phyloP scores from a whole-genome alignment of 2,329 filamentous ascomycete species.

The Epichloe scottii region DNA sequence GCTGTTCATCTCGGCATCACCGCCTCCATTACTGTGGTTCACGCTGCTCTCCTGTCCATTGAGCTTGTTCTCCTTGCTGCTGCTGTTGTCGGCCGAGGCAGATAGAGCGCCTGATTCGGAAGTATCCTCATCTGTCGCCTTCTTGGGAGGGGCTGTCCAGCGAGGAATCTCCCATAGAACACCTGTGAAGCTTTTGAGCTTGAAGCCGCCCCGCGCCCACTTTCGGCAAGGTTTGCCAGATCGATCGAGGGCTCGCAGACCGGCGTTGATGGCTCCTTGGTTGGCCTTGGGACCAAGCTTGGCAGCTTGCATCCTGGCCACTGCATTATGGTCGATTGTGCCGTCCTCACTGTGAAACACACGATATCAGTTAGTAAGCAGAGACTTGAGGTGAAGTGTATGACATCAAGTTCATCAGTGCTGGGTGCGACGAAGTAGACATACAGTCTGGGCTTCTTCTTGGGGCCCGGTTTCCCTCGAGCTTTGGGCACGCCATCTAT shows the following conservation, averaged over 20 bases:
- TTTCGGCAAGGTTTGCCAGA: conserved; percentile 84
- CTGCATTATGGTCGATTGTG: conserved; percentile 43
- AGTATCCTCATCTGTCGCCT: conserved; percentile 30
- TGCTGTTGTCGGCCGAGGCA: conserved; percentile 35
- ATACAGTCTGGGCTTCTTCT: conserved; percentile 92
- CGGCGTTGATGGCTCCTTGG: conserved; percentile 93
- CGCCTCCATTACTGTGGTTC: conserved; percentile 29
- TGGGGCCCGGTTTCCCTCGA: conserved; percentile 81
- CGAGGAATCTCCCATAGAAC: conserved; percentile 68
- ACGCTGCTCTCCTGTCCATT: conserved; percentile 40
- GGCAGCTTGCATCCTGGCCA: conserved; percentile 36
- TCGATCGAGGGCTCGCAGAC: conserved; percentile 84
- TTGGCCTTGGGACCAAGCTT: conserved; percentile 95
- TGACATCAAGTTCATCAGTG: background rate
- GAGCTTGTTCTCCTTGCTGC: conserved; percentile 53
- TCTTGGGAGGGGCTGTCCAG: conserved; percentile 65
- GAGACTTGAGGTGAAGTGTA: conserved; percentile 11
- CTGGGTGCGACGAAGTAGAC: conserved; percentile 26
- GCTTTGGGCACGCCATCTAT: conserved; percentile 54
- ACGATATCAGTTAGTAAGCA: conserved; percentile 12
- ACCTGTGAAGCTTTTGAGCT: conserved; percentile 86
- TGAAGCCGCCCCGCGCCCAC: conserved; percentile 75
- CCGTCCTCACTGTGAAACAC: conserved; percentile 44
- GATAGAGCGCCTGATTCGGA: conserved; percentile 35
- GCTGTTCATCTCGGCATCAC: conserved; percentile 41